Evolutionary conservation across 2,329 filamentous ascomycete genomes (phyloP).

Genomic region (Trichoderma sp.): DNA sequence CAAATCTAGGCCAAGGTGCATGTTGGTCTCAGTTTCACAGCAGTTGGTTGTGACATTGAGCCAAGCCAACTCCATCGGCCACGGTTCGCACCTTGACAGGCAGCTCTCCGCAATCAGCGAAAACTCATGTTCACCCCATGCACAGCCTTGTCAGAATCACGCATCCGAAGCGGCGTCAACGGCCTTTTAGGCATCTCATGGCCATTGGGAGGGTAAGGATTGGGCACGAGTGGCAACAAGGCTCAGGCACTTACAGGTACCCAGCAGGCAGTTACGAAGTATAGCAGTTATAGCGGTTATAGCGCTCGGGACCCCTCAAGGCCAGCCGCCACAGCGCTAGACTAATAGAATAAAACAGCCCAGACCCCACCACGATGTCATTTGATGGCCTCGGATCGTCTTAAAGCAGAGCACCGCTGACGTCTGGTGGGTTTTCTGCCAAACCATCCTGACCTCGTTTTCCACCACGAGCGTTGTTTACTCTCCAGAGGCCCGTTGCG

Average conservation of each 20-base stretch:
- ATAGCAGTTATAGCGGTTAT: too few species aligned
- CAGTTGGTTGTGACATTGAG: neutral
- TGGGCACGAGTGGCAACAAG: constrained; percentile 15
- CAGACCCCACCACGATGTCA: constrained; percentile 24
- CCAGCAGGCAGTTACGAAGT: neutral
- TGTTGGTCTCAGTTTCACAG: neutral
- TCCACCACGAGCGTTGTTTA: neutral
- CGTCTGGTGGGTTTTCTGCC: constrained; percentile 5
- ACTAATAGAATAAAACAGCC: neutral
- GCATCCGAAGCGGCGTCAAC: neutral
- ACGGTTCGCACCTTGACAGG: neutral
- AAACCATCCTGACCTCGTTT: neutral
- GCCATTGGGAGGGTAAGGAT: neutral
- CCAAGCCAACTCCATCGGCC: neutral
- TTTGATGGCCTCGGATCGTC: constrained; percentile 15
- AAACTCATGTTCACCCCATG: neutral
- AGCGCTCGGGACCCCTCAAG: constrained; percentile 17
- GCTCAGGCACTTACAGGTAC: neutral
- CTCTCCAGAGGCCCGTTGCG: neutral
- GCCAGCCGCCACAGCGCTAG: constrained; percentile 16
- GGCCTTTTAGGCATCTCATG: neutral
- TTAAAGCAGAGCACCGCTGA: constrained; percentile 12
- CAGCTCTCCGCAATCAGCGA: neutral
- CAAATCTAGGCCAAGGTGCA: neutral
- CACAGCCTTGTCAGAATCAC: neutral